These are phyloP conservation scores for Epichloe sibirici DNA, from an alignment of 2,329 filamentous ascomycete species.

Conservation along the genomic window DNA sequence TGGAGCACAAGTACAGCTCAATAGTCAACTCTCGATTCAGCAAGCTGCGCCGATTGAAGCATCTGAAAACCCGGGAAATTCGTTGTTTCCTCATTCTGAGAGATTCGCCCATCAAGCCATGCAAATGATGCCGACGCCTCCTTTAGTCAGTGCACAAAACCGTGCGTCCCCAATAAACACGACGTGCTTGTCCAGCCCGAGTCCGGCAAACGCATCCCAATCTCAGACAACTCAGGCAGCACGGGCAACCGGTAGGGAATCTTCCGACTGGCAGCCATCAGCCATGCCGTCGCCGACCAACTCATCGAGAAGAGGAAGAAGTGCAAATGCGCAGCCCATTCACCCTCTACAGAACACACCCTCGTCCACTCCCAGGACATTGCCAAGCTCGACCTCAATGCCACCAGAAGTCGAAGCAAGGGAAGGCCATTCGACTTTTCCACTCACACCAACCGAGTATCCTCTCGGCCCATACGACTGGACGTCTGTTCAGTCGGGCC, in stretches of 20 bases:
- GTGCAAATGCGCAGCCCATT: not conserved
- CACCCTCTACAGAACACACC: not conserved
- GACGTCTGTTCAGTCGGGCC: constrained; percentile 27
- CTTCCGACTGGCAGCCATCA: not conserved
- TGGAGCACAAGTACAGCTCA: not conserved
- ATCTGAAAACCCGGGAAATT: not conserved
- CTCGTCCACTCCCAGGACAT: not conserved
- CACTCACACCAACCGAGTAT: constrained; percentile 20
- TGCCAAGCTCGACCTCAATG: not conserved
- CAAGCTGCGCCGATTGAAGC: not conserved
- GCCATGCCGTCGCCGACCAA: not conserved
- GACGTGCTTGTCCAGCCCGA: not conserved
- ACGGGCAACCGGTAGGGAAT: not conserved
- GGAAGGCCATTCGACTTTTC: not conserved
- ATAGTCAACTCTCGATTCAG: not conserved
- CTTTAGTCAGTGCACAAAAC: not conserved
- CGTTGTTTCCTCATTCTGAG: not conserved
- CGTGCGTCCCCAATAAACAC: not conserved
- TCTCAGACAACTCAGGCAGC: not conserved
- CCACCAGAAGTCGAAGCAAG: not conserved
- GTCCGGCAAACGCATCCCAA: not conserved
- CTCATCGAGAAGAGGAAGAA: not conserved
- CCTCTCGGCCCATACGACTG: constrained; percentile 29
- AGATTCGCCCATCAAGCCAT: not conserved
- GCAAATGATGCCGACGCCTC: not conserved